Evolutionary conservation across 2,329 filamentous ascomycete genomes (phyloP), one percentile per base, ranked within the genome.

Genomic region (Atkinsonella hypoxylon): DNA sequence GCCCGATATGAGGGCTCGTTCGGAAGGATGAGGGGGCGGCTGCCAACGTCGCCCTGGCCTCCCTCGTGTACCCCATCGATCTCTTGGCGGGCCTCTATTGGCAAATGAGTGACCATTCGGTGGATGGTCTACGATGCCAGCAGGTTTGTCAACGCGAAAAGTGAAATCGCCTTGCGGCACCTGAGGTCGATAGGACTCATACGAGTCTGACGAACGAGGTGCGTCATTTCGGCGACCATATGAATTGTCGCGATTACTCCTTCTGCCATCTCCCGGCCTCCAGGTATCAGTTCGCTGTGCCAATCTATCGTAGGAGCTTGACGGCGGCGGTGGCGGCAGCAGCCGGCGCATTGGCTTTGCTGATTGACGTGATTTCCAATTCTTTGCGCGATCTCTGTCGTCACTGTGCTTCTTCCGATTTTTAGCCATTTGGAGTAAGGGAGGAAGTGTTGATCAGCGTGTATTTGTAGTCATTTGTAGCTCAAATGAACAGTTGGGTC

Each of bases 131-230:
- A 67, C 62, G 15, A 80, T 64, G 4, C 76, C 76, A 0, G 70
- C 56, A 3, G 78, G 77, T 47, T 74, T 75, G 11, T 78, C 71
- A 41, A 73, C 64, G 7, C 74, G 73, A 52, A 81, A 82, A 1
- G 74, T 76, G 58, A 82, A 82, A 47, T 80, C 76, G 38, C 76
- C 62, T 46, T 68, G 69, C 1, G 69, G 70, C 13, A 62, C 58
- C 31, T 58, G 56, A 12, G 63, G 60, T 4, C 61, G 59, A 31
- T 67, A 64, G 8, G 61, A 64, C 46, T 64, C 61, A 31, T 67
- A 64, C 8, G 61, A 64, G 48, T 65, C 61, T 3, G 50, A 50
- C 1, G 47, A 43, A 8, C 57, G 58, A 31, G 55, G 55, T 17
- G 61, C 56, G 45, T 62, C 56, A 42, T 55, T 56, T 46, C 57